Percentiles rank a stretch among this genome's conserved stretches.
Evolutionary conservation across 1,284 basidiomycete genomes (phyloP).

Genomic region (Taiwanofungus camphoratus): DNA sequence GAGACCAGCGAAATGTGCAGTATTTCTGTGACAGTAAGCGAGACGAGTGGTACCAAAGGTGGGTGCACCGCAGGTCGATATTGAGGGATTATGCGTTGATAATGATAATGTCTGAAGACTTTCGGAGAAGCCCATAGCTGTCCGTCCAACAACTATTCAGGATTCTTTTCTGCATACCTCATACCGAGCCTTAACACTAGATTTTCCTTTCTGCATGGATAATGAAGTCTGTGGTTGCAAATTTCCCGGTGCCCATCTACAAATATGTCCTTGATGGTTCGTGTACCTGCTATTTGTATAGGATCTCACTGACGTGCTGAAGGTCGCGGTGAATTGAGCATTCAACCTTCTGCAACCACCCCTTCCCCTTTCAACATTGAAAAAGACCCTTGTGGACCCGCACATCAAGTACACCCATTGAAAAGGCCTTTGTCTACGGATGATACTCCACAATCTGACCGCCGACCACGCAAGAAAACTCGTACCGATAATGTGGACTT

Average conservation of each 20-base stretch:
- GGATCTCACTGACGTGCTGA: not conserved
- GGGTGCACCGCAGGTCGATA: not conserved
- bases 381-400: not conserved
- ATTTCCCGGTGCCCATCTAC: not conserved
- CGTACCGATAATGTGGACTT: not conserved
- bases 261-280: slow-evolving; percentile 3
- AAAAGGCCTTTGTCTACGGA: not conserved
- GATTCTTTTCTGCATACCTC: not conserved
- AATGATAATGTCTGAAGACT: not conserved
- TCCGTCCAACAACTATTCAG: not conserved
- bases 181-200: not conserved
- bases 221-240: not conserved
- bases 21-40: slow-evolving; percentile 1
- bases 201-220: slow-evolving; percentile 1
- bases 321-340: not conserved
- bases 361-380: not conserved
- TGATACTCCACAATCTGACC: not conserved
- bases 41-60: not conserved
- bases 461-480: not conserved
- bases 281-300: not conserved
- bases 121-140: not conserved
- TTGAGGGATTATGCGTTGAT: not conserved
- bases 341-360: not conserved
- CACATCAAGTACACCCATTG: not conserved
- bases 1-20: not conserved